Evolutionary conservation across 169 alveolate genomes (phyloP).

Genomic region (Eimeria maxima): DNA sequence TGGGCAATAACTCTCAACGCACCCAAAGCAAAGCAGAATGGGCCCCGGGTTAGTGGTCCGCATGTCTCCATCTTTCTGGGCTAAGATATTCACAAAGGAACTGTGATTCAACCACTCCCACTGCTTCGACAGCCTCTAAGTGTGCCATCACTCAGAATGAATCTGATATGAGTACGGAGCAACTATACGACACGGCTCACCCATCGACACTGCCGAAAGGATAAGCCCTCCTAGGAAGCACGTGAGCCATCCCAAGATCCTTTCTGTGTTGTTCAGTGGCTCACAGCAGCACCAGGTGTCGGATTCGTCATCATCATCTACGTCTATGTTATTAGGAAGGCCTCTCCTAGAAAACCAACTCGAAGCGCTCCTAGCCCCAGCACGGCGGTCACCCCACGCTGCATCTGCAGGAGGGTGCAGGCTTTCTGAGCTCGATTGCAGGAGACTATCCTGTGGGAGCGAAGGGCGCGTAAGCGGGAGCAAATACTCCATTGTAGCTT

Average conservation of each 20-base stretch:
- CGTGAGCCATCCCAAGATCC: conserved; percentile 81
- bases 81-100: not conserved
- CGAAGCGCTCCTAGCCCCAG: conserved; percentile 44
- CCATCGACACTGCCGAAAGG: conserved; percentile 76
- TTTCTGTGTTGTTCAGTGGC: conserved; percentile 70
- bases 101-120: not conserved
- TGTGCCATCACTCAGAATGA: not conserved
- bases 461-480: conserved; percentile 61
- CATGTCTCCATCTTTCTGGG: not conserved
- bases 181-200: conserved; percentile 19
- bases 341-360: conserved; percentile 35
- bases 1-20: too few species aligned
- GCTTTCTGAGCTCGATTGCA: conserved; percentile 27
- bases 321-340: conserved; percentile 26
- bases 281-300: conserved; percentile 79
- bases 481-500: conserved; percentile 42
- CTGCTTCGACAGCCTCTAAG: not conserved
- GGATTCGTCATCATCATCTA: conserved; percentile 74
- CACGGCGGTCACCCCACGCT: conserved; percentile 25
- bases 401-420: conserved; percentile 44
- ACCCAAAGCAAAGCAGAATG: not conserved
- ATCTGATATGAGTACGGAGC: not conserved
- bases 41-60: not conserved
- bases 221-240: conserved; percentile 80
- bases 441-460: conserved; percentile 42